Evolutionary conservation across 2,329 filamentous ascomycete species (phyloP).

Genomic region (Fusarium coicis): DNA sequence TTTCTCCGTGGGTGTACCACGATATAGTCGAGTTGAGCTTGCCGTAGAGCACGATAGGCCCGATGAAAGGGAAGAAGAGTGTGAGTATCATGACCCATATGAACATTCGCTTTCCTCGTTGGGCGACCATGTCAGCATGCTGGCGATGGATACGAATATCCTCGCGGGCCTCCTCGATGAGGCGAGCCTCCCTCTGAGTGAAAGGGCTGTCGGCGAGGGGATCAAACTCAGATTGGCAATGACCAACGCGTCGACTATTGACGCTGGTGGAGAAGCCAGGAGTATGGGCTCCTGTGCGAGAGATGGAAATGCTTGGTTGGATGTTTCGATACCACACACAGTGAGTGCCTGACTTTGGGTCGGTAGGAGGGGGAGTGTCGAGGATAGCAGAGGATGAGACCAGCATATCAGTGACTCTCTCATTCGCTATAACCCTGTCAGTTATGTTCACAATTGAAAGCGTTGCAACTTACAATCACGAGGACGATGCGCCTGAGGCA

Average conservation of each 20-base stretch:
- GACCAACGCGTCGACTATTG: slow-evolving; percentile 21
- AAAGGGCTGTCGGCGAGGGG: slow-evolving; percentile 40
- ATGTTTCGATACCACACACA: slow-evolving; percentile 26
- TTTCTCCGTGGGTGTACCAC: slow-evolving; percentile 62
- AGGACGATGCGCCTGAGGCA: slow-evolving; percentile 12
- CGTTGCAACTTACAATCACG: slow-evolving; percentile 34
- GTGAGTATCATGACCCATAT: slow-evolving; percentile 52
- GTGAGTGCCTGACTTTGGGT: slow-evolving; percentile 5
- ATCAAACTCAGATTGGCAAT: slow-evolving; percentile 1
- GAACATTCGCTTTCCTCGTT: slow-evolving; percentile 53
- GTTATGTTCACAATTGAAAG: neutral
- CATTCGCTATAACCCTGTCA: slow-evolving; percentile 32
- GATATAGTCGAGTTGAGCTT: slow-evolving; percentile 58
- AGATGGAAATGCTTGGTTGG: slow-evolving; percentile 8
- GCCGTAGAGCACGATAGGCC: slow-evolving; percentile 57
- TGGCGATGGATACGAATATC: slow-evolving; percentile 46
- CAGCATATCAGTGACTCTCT: slow-evolving; percentile 37
- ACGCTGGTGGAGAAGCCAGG: slow-evolving; percentile 42
- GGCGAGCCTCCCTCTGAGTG: slow-evolving; percentile 44
- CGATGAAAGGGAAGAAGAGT: slow-evolving; percentile 59
- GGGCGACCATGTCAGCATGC: slow-evolving; percentile 42
- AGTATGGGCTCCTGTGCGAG: slow-evolving; percentile 23
- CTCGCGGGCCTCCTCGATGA: slow-evolving; percentile 47
- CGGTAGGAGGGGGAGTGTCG: slow-evolving; percentile 26
- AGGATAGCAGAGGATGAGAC: slow-evolving; percentile 43